A percentile compares a stretch with the other conserved stretches of the same genome.
These are phyloP conservation scores for Biscogniauxia mediterranea DNA, from an alignment of 2,329 filamentous ascomycete species.

Conservation along the genomic window DNA sequence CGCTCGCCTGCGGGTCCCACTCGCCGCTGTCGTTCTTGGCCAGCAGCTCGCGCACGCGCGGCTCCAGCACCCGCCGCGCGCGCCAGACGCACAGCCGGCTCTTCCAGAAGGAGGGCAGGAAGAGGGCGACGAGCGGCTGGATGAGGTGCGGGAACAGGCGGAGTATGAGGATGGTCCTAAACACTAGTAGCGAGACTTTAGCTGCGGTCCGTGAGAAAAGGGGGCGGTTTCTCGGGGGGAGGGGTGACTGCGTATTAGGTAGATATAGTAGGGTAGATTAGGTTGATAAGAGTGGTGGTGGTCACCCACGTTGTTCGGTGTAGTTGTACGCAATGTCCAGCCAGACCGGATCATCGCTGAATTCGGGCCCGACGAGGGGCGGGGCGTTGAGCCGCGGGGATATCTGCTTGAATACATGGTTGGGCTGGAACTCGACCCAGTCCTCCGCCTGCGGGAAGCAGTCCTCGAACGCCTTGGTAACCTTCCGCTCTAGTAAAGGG, in stretches of 20 bases:
- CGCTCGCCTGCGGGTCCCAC: constrained; percentile 6
- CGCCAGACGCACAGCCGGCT: constrained; percentile 1
- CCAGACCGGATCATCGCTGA: constrained; percentile 8
- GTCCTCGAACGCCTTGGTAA: neutral
- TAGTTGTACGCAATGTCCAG: constrained; percentile 6
- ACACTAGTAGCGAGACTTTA: constrained; percentile 3
- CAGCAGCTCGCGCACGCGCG: constrained; percentile 9
- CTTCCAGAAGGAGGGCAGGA: constrained; percentile 17
- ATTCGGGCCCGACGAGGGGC: constrained; percentile 6
- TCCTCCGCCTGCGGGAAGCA: constrained; percentile 5
- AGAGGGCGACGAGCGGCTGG: constrained; percentile 5
- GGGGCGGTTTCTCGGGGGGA: no score
- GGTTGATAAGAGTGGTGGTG: neutral
- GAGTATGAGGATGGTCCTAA: constrained; percentile 10
- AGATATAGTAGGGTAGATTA: neutral
- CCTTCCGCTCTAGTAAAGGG: constrained; percentile 7
- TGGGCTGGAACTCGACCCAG: constrained; percentile 7
- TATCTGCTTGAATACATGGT: constrained; percentile 3
- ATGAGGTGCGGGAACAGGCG: constrained; percentile 7
- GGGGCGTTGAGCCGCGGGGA: constrained; percentile 3
- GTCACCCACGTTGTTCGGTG: constrained; percentile 8
- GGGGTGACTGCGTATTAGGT: no score
- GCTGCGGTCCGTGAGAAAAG: neutral
- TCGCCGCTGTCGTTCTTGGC: constrained; percentile 3
- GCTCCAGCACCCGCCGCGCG: constrained; percentile 4